Base-by-base conservation (phyloP, 768 basidiomycete genomes). In the Lactarius trivialis region DNA sequence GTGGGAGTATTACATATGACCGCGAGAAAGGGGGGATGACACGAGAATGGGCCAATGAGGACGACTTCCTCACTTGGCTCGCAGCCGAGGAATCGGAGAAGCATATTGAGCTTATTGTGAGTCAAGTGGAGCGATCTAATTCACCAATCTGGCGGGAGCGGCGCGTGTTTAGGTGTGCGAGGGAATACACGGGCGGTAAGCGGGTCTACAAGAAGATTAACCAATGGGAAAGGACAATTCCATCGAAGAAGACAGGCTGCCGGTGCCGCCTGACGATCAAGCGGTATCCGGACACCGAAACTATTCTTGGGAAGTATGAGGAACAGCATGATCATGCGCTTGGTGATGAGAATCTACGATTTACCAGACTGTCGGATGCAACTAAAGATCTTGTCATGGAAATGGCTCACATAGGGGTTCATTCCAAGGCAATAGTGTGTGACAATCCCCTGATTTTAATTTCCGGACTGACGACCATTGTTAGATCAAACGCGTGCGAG, bases 101-200 rank as follows among this genome's bases (percentile, higher is more conserved):
- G 6, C 37, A 37, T n/a, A 6, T 37, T 1, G 15, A 37, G 37
- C 15, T 37, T 37, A 17, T 17, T 37, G 37, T 37, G 5, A 37
- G 37, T 37, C 6, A 15, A 5, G 17, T 12, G 0, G 37, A 37
- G 15, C 50, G 7, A 19, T 51, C 63, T 43, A 58, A 32, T 61
- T 54, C 67, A 48, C 56, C 55, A 61, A 58, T 26, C 37, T 65
- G 54, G 55, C 56, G 55, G 54, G 49, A 63, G 58, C 60, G 55
- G 54, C 59, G 59, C 17, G 21, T 21, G 8, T 58, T 39, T 9
- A 32, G 19, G n/a, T 58, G 56, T 21, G 6, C n/a, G 19, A 12
- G 28, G n/a, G 21, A 58, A n/a, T 41, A n/a, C 8, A 30, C 6
- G n/a, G 56, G 56, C 19, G 45, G 56, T 19, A 58, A 21, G 28